Conservation (phyloP, 2,329 filamentous ascomycete genomes). For the Cordyceps farinosa region DNA sequence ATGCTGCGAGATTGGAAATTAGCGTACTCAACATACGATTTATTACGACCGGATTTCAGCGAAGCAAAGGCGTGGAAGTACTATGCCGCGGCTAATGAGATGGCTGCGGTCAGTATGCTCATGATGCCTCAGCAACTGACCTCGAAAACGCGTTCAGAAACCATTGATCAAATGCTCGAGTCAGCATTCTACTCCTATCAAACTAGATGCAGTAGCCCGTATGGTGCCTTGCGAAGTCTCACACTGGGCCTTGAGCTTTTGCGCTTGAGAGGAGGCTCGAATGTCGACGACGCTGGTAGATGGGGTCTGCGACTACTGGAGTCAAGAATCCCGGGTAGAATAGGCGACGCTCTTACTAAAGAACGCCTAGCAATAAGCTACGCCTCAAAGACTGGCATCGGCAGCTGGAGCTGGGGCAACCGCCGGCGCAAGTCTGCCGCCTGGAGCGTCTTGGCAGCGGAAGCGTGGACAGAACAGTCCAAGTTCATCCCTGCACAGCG, state of each 20-base stretch:
- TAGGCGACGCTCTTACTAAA: slow-evolving; percentile 78
- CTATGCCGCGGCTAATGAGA: slow-evolving; percentile 90
- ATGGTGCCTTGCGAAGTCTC: slow-evolving; percentile 75
- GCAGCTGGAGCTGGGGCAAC: slow-evolving; percentile 64
- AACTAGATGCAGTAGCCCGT: slow-evolving; percentile 74
- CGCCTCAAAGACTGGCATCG: slow-evolving; percentile 65
- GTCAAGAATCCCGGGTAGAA: slow-evolving; percentile 65
- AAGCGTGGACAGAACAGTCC: slow-evolving; percentile 75
- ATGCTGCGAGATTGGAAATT: slow-evolving; percentile 97
- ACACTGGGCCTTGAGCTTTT: slow-evolving; percentile 77
- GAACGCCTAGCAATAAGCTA: slow-evolving; percentile 87
- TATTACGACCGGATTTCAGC: slow-evolving; percentile 81
- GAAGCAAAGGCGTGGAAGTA: slow-evolving; percentile 98
- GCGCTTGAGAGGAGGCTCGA: slow-evolving; percentile 72
- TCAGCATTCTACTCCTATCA: slow-evolving; percentile 90
- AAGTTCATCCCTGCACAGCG: slow-evolving; percentile 76
- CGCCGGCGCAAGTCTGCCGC: slow-evolving; percentile 81
- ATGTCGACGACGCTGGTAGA: slow-evolving; percentile 79
- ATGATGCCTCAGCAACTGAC: slow-evolving; percentile 69
- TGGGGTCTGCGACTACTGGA: slow-evolving; percentile 84
- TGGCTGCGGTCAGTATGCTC: slow-evolving; percentile 82
- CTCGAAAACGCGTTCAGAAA: slow-evolving; percentile 74
- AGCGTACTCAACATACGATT: slow-evolving; percentile 85
- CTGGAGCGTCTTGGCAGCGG: slow-evolving; percentile 80
- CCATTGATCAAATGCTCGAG: slow-evolving; percentile 82